Evolutionary conservation across 73 alveolate species (phyloP).

Genomic region (Paramecium primaurelia): DNA sequence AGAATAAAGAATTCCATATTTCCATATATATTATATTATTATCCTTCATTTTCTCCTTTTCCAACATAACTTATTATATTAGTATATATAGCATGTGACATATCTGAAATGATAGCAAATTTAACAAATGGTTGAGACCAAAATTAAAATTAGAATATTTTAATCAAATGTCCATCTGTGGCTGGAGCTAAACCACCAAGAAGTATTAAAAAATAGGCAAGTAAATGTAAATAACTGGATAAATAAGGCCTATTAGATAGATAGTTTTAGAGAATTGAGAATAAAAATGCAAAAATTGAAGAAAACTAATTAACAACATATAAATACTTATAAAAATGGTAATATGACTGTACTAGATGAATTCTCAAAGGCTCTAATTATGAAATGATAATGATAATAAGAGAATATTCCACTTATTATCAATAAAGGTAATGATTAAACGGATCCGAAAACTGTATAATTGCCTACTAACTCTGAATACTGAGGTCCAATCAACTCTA

Average conservation of each 20-base stretch:
- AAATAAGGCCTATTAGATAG: conserved; percentile 24
- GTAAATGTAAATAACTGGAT: background rate
- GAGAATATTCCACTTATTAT: conserved; percentile 25
- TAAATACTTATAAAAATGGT: conserved; percentile 4
- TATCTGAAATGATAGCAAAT: conserved; percentile 33
- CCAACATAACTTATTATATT: conserved; percentile 11
- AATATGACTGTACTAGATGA: conserved; percentile 40
- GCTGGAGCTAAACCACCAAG: conserved; percentile 49
- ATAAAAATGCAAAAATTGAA: conserved; percentile 5
- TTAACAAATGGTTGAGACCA: conserved; percentile 19
- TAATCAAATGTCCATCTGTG: background rate
- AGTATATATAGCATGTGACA: conserved; percentile 37
- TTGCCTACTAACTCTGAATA: background rate
- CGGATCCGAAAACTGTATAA: background rate
- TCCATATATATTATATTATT: background rate
- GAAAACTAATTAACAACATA: background rate
- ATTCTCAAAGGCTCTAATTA: conserved; percentile 26
- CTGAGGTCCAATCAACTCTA: background rate
- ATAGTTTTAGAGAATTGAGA: background rate
- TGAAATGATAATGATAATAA: conserved; percentile 25
- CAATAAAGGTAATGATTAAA: background rate
- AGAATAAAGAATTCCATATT: conserved; percentile 32
- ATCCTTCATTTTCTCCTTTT: background rate
- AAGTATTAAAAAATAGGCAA: conserved; percentile 5
- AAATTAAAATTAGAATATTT: background rate